These are phyloP conservation scores for Diplodia scrobiculata DNA, from an alignment of 2,329 filamentous ascomycete species.

Conservation along the genomic window DNA sequence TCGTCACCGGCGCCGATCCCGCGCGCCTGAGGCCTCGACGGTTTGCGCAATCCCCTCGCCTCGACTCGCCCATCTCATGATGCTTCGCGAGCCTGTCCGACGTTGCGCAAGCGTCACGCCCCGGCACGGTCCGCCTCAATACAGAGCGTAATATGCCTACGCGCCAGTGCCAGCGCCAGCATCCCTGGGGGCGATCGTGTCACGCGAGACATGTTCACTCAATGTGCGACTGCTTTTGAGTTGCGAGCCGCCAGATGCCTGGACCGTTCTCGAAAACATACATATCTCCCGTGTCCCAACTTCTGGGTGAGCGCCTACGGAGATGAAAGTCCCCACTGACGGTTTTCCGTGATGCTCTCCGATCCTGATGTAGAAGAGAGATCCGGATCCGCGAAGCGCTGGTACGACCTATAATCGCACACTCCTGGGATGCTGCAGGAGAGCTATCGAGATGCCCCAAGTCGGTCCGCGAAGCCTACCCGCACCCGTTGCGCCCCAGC, in stretches of 20 bases:
- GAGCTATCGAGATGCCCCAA: not conserved
- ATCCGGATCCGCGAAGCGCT: constrained; percentile 12
- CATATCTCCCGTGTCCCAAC: constrained; percentile 2
- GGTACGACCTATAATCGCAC: constrained; percentile 21
- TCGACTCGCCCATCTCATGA: not conserved
- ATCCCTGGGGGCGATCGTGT: constrained; percentile 6
- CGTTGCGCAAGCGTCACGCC: constrained; percentile 22
- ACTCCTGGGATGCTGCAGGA: not conserved
- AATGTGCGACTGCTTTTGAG: constrained; percentile 9
- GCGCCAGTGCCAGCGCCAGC: constrained; percentile 1
- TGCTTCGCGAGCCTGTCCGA: constrained; percentile 23
- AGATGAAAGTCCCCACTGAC: constrained; percentile 20
- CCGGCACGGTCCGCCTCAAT: constrained; percentile 2
- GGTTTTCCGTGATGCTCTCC: not conserved
- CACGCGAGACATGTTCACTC: not conserved
- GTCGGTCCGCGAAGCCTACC: constrained; percentile 7
- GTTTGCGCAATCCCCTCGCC: not conserved
- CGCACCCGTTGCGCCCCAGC: not conserved
- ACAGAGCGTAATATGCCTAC: constrained; percentile 1
- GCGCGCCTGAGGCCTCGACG: not conserved
- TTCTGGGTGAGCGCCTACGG: constrained; percentile 16
- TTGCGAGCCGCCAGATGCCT: constrained; percentile 7
- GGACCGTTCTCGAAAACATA: not conserved
- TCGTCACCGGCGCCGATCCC: not conserved
- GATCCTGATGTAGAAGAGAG: constrained; percentile 4